Evolutionary conservation across 169 alveolate genomes (phyloP).

Genomic region (Babesia bigemina): DNA sequence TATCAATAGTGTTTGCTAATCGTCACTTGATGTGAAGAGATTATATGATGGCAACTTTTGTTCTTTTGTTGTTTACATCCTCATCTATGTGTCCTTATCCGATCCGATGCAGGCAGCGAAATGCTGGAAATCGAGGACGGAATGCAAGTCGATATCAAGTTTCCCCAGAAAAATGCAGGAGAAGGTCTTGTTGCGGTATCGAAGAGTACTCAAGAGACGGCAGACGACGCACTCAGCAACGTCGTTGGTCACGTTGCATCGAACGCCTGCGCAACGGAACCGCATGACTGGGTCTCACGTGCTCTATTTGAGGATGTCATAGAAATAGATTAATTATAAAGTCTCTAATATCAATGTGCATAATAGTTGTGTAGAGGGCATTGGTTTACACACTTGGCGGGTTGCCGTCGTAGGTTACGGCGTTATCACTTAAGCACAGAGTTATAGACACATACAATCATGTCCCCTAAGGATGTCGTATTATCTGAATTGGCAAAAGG

Average conservation of each 20-base stretch:
- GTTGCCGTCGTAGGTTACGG: background rate
- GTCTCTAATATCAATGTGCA: too few relatives aligned
- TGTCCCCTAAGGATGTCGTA: background rate
- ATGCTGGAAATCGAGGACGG: conserved; percentile 50
- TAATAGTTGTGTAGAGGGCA: background rate
- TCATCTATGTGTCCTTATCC: too few relatives aligned
- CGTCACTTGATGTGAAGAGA: too few relatives aligned
- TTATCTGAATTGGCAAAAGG: background rate
- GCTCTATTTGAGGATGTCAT: conserved; percentile 6
- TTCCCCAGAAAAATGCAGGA: conserved; percentile 27
- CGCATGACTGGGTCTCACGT: background rate
- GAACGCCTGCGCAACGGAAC: background rate
- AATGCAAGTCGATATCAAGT: conserved; percentile 56
- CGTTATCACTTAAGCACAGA: too few relatives aligned
- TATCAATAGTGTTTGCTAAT: too few relatives aligned
- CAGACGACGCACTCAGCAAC: background rate
- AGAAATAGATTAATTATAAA: conserved; percentile 19
- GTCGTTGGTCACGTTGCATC: background rate
- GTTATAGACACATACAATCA: background rate
- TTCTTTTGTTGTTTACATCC: too few relatives aligned
- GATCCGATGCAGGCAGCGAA: conserved; percentile 9
- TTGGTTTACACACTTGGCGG: background rate
- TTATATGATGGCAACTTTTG: too few relatives aligned
- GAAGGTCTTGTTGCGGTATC: background rate
- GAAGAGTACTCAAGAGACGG: background rate